Conservation (phyloP, 1,284 basidiomycete genomes). For the Coriolopsis trogii region DNA sequence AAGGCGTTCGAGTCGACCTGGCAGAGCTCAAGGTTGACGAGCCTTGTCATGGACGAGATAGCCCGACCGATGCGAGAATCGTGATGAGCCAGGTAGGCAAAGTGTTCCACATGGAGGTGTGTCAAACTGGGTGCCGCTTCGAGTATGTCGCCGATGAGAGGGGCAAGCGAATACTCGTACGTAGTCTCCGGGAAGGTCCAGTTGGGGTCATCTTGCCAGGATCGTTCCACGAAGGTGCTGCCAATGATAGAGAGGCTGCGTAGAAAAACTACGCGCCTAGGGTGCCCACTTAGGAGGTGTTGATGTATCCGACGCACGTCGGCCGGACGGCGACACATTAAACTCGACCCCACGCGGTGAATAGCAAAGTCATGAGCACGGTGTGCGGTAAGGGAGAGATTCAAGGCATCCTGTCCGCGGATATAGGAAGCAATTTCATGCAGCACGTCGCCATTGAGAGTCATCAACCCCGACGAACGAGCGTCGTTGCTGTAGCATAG, state of each 20-base stretch:
- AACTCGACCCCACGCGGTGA: constrained; percentile 8
- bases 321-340: constrained; percentile 9
- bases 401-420: constrained; percentile 18
- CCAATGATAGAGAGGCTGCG: constrained; percentile 16
- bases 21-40: constrained; percentile 8
- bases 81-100: constrained; percentile 5
- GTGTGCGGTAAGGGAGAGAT: constrained; percentile 16
- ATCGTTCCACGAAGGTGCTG: constrained; percentile 15
- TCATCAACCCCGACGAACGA: neutral
- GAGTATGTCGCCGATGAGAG: constrained; percentile 15
- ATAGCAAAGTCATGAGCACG: constrained; percentile 15
- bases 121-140: constrained; percentile 9
- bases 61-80: constrained; percentile 10
- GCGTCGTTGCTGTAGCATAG: too few species aligned
- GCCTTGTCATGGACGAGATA: constrained; percentile 9
- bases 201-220: constrained; percentile 20
- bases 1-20: constrained; percentile 8
- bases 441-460: constrained; percentile 18
- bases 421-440: constrained; percentile 15
- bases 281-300: constrained; percentile 5
- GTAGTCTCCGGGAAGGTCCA: constrained; percentile 17
- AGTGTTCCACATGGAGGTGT: constrained; percentile 11
- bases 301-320: constrained; percentile 7
- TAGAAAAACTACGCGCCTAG: constrained; percentile 7
- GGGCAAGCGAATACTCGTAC: constrained; percentile 13